Percentiles rank a stretch among this genome's conserved stretches.
phyloP scores from a whole-genome alignment of 441 rosid genomes.

The Melianthus villosus region DNA sequence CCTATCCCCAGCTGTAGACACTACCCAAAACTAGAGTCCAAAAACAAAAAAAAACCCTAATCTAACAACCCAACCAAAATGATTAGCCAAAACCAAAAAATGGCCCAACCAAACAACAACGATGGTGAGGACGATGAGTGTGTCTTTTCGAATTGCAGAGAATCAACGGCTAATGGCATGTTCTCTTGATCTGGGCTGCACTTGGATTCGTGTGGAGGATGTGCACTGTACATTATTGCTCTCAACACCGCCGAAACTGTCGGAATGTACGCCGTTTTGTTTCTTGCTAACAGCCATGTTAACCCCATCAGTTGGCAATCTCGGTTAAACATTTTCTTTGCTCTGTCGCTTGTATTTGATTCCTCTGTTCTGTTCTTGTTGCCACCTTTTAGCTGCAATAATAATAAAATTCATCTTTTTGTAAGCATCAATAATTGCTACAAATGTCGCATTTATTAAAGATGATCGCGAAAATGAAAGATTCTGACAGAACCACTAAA shows the following conservation, averaged over 20 bases:
- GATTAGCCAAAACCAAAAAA: constrained; percentile 31
- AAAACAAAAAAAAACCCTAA: background rate
- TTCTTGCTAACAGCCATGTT: constrained; percentile 87
- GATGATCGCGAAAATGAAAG: too few relatives aligned
- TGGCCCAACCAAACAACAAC: background rate
- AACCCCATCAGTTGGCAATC: constrained; percentile 98
- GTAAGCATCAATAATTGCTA: too few relatives aligned
- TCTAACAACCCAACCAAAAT: constrained; percentile 17
- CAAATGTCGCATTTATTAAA: too few relatives aligned
- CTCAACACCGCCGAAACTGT: constrained; percentile 92
- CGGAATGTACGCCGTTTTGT: constrained; percentile 89
- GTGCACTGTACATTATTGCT: constrained; percentile 80
- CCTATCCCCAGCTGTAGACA: constrained; percentile 1
- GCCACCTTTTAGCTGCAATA: constrained; percentile 54
- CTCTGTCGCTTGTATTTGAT: constrained; percentile 50
- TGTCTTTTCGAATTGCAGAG: constrained; percentile 53
- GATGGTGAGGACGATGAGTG: constrained; percentile 20
- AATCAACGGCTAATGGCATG: constrained; percentile 98
- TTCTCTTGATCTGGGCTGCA: constrained; percentile 97
- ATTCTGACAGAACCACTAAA: too few relatives aligned
- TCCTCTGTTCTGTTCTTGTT: constrained; percentile 29
- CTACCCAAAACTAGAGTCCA: constrained; percentile 7
- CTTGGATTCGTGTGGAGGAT: constrained; percentile 51
- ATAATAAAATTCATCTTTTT: too few relatives aligned
- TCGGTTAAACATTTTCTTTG: constrained; percentile 65